Base-by-base conservation (phyloP, 768 basidiomycete species). In the Infundibulicybe gibba region DNA sequence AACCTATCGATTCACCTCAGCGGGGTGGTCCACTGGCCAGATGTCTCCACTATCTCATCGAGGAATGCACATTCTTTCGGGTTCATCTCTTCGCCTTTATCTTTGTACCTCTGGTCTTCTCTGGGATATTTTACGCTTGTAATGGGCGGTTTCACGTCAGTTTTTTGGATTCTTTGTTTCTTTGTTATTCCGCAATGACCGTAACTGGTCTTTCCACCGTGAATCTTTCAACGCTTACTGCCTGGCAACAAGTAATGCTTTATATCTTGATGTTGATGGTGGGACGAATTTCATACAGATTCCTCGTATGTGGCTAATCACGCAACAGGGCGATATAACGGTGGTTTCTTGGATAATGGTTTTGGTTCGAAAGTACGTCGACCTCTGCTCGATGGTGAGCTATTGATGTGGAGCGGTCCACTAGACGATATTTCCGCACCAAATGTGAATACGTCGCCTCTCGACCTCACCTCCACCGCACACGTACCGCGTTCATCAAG, bases 261-360 rank as follows among this genome's bases (percentile, higher is more conserved):
- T 80, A 76, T 54, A 56, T 80, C 6, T 67, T 81, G 17, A 83
- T 83, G 80, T 52, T 59, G 33, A 63, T 71, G 47, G 76, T 75
- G 49, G 61, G 67, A 61, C 32, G 32, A 21, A 20, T 43, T 40
- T n/a, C 16, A 35, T 4, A 33, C 10, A 2, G 17, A 2, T 14
- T 40, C 32, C 49, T 34, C 30, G 32, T 16, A 32, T 37, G 45
- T 37, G 19, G 31, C 32, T 43, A 15, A 47, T 15, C 34, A 25
- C 40, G 2, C 13, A 32, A 33, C 48, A 78, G 68, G 76, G 77
- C 1, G 68, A 74, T 45, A 57, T 74, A 44, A 76, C 77, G 0
- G 65, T 71, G 19, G 77, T 83, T 14, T 80, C 81, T 2, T 82
- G 84, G 78, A 63, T 81, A 34, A 82, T 84, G 74, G 81, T 86